Conservation (phyloP, 345 rosid genomes). For the Hypericum androsaemum region DNA sequence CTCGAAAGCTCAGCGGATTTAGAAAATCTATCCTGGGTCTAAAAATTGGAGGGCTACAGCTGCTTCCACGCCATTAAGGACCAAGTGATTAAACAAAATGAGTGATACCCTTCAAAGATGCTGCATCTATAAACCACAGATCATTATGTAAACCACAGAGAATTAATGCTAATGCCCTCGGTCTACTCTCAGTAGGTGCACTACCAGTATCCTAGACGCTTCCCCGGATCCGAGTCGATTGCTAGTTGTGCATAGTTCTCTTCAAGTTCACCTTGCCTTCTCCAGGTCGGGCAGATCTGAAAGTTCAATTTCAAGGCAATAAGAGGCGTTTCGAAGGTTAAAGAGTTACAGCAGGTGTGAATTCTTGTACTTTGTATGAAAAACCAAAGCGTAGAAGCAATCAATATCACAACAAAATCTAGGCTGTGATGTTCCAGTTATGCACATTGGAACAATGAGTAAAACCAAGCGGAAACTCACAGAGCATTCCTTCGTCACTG, state of each 20-base stretch:
- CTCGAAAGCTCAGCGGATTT: too few relatives aligned
- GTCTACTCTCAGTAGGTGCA: too few relatives aligned
- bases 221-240: too few relatives aligned
- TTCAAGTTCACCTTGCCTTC: slow-evolving; percentile 56
- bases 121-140: too few relatives aligned
- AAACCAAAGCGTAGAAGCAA: not conserved
- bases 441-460: not conserved
- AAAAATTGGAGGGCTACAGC: too few relatives aligned
- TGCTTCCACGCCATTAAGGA: too few relatives aligned
- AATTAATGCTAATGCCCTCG: too few relatives aligned
- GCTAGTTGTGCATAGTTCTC: not conserved
- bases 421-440: not conserved
- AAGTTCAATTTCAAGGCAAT: slow-evolving; percentile 1
- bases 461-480: slow-evolving; percentile 38
- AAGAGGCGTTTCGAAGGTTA: not conserved
- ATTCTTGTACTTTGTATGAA: not conserved
- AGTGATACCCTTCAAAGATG: too few relatives aligned
- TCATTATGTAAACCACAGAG: too few relatives aligned
- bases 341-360: not conserved
- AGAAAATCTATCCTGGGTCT: too few relatives aligned
- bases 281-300: slow-evolving; percentile 98
- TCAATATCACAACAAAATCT: not conserved
- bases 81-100: too few relatives aligned
- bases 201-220: too few relatives aligned
- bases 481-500: slow-evolving; percentile 88